Percentiles rank a stretch among this genome's conserved stretches.
phyloP scores from a whole-genome alignment of 169 alveolate species.

The Plasmodium cynomolgi region DNA sequence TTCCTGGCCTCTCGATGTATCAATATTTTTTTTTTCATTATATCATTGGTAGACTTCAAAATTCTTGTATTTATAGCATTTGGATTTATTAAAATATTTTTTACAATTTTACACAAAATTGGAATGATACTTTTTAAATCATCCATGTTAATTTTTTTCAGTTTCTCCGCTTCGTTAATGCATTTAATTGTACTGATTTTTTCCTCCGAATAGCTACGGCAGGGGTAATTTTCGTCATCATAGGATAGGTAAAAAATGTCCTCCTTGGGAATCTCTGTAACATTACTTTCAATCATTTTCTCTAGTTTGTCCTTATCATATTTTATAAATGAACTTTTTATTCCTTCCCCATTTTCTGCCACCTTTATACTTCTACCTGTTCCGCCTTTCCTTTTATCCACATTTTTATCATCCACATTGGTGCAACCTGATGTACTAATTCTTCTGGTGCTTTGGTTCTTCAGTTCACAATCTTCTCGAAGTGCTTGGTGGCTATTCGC shows the following conservation, averaged over 20 bases:
- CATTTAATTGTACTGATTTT: constrained; percentile 28
- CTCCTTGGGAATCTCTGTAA: constrained; percentile 29
- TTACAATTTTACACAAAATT: constrained; percentile 50
- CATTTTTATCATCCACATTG: not conserved
- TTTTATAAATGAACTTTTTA: constrained; percentile 27
- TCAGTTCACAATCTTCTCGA: not conserved
- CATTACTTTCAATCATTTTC: constrained; percentile 8
- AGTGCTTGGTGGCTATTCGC: not conserved
- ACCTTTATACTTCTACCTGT: not conserved
- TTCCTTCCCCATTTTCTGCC: not conserved
- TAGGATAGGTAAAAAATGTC: constrained; percentile 52
- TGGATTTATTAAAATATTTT: constrained; percentile 71
- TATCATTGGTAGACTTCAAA: constrained; percentile 57
- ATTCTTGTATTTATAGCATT: constrained; percentile 59
- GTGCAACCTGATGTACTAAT: not conserved
- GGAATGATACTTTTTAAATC: constrained; percentile 50
- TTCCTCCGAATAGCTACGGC: constrained; percentile 39
- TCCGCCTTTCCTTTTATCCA: not conserved
- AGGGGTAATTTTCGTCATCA: not conserved
- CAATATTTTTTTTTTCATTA: constrained; percentile 64
- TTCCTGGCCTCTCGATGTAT: constrained; percentile 24
- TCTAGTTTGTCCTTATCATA: constrained; percentile 49
- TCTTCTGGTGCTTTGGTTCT: not conserved
- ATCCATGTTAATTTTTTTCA: constrained; percentile 17
- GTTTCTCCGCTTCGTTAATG: constrained; percentile 31